Conservation (phyloP, 106 monocot genomes). For the Vanilla planifolia region DNA sequence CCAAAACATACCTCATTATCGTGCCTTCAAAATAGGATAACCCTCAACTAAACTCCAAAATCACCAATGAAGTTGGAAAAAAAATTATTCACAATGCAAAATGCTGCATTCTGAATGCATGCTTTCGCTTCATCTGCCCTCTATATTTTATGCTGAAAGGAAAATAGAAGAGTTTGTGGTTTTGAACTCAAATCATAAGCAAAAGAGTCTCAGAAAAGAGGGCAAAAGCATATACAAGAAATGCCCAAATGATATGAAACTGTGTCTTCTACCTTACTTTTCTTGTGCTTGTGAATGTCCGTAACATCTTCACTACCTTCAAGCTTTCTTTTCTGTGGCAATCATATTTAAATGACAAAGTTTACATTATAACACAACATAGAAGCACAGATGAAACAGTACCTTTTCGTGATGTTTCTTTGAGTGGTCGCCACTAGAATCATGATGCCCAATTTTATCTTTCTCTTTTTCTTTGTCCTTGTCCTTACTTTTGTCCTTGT, state of each 20-base stretch:
- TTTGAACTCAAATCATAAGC: constrained; percentile 2
- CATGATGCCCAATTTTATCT: constrained; percentile 69
- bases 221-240: background rate
- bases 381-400: background rate
- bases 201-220: background rate
- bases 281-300: constrained; percentile 54
- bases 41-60: constrained; percentile 4
- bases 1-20: background rate
- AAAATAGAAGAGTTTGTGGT: background rate
- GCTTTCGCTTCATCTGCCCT: constrained; percentile 44
- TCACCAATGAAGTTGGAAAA: constrained; percentile 1
- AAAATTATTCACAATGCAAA: background rate
- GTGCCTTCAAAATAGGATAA: background rate
- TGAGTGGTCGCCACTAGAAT: constrained; percentile 54
- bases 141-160: constrained; percentile 59
- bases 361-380: background rate
- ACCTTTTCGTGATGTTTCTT: constrained; percentile 90
- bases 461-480: constrained; percentile 87
- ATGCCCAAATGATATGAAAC: background rate
- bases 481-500: constrained; percentile 83
- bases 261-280: constrained; percentile 46
- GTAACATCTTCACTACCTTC: constrained; percentile 41
- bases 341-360: background rate
- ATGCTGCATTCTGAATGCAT: constrained; percentile 24
- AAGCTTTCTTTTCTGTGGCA: constrained; percentile 55